phyloP scores from a whole-genome alignment of 345 rosid species.

The Gossypium sturtianum region DNA sequence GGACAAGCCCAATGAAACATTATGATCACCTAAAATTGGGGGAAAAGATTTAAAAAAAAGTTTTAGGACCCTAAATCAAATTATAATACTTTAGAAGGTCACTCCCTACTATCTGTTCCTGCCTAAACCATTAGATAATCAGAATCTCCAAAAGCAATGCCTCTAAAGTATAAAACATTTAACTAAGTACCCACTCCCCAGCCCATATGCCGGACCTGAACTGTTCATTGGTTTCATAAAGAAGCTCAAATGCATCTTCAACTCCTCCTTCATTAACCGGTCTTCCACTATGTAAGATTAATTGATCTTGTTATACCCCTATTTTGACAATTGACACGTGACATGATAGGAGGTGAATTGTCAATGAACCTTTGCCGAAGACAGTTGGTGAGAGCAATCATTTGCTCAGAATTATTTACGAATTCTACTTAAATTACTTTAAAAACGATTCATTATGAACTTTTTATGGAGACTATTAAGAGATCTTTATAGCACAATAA shows the following conservation, averaged over 20 bases:
- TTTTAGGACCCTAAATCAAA: no score
- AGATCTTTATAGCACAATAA: no score
- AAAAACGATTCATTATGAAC: rapidly evolving
- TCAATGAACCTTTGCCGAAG: no score
- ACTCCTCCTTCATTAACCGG: slow-evolving; percentile 93
- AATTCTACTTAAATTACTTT: rapidly evolving
- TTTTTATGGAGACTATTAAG: no score
- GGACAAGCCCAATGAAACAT: slow-evolving; percentile 99
- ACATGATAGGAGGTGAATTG: no score
- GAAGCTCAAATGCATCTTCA: slow-evolving; percentile 98
- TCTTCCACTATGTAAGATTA: slow-evolving; percentile 81
- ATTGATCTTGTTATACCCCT: slow-evolving; percentile 18
- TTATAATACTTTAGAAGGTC: no score
- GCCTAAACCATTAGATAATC: slow-evolving; percentile 35
- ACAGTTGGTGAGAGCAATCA: no score
- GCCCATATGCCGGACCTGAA: slow-evolving; percentile 97
- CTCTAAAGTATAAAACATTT: slow-evolving; percentile 12
- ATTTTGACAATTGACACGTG: no score
- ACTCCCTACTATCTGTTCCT: no score
- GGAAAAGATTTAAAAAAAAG: no score
- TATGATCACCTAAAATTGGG: slow-evolving; percentile 38
- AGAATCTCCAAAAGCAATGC: background rate
- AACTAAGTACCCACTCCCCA: slow-evolving; percentile 98
- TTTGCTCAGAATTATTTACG: no score
- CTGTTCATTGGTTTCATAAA: slow-evolving; percentile 95